Evolutionary conservation across 805 yeast genomes (phyloP), one percentile per base, ranked within the genome.

Genomic region (Citeromyces matritensis): DNA sequence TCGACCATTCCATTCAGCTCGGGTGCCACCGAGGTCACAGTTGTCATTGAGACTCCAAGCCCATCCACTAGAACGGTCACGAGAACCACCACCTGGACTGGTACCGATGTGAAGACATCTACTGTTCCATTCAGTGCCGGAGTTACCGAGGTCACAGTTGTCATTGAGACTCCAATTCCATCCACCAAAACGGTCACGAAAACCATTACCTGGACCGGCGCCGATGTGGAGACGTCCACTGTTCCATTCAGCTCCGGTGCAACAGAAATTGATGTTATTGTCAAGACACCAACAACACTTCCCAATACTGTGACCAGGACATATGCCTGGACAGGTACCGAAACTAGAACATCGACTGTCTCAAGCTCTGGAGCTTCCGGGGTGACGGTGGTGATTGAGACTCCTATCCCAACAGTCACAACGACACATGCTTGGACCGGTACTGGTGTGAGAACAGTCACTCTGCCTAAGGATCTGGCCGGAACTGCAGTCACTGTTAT

Each of bases 1-100:
- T 17, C 21, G 5, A 39, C 17, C 34, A 35, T 12, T 30, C 29
- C 11, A n/a, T 35, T 37, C 39, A 37, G 34, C 3, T 17, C 10
- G 14, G 17, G 8, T 9, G 29, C 9, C 13, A 24, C 26, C 5
- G 27, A 24, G 6, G 14, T 6, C 12, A 13, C 14, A 5, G 27
- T 24, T 5, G 27, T 24, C 7, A 11, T 17, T 5, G 27, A 13
- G 7, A 5, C 27, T 5, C 27, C 27, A 24, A 24, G 14, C 5
- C 6, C 7, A 7, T 17, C 21, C 5, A 17, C 21, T 7, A 17
- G 7, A 17, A 5, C 5, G 6, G 7, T 7, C 21, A 17, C 21
- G 5, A 5, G 5, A 7, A 17, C 21, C 7, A 17, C 6, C 6
- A 17, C 21, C 5, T 17, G 21, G 21, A 17, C 21, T 7, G 21